Conservation (phyloP, 176 grass and related monocot genomes). For the Poa annua region DNA sequence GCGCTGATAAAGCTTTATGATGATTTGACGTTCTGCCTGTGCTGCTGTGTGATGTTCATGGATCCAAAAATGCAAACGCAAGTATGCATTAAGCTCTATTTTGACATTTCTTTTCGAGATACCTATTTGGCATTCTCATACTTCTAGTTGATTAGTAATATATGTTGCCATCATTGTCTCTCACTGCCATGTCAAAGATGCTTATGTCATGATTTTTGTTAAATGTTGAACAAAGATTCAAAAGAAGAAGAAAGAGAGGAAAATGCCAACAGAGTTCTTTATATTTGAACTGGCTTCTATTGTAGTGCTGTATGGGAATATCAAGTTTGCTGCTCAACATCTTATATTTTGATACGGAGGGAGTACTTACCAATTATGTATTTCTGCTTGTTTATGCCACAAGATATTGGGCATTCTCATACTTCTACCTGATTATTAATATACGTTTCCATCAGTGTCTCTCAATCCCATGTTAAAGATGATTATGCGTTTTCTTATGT, state of each 20-base stretch:
- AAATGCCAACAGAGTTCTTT: neutral
- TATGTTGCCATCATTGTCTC: neutral
- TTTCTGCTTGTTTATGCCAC: neutral
- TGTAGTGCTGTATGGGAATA: neutral
- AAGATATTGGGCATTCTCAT: neutral
- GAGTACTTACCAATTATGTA: neutral
- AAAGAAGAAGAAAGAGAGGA: neutral
- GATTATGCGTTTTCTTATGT: neutral
- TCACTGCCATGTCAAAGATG: conserved; percentile 6
- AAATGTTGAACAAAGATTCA: neutral
- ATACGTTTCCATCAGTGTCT: neutral
- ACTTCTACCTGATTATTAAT: conserved; percentile 19
- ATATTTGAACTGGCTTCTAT: neutral
- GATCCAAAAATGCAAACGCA: neutral
- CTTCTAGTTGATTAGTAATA: conserved; percentile 18
- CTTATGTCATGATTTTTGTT: neutral
- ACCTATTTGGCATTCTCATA: neutral
- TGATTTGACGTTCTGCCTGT: conserved; percentile 19
- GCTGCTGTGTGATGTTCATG: conserved; percentile 11
- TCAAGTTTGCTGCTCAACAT: neutral
- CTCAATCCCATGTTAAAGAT: conserved; percentile 6
- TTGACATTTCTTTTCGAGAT: neutral
- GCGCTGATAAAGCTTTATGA: neutral
- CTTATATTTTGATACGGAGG: no score
- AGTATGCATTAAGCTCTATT: neutral